Percentiles rank a stretch among this genome's conserved stretches.
phyloP scores from a whole-genome alignment of 108 stramenopile species.

The Cyclotella kingstonii region DNA sequence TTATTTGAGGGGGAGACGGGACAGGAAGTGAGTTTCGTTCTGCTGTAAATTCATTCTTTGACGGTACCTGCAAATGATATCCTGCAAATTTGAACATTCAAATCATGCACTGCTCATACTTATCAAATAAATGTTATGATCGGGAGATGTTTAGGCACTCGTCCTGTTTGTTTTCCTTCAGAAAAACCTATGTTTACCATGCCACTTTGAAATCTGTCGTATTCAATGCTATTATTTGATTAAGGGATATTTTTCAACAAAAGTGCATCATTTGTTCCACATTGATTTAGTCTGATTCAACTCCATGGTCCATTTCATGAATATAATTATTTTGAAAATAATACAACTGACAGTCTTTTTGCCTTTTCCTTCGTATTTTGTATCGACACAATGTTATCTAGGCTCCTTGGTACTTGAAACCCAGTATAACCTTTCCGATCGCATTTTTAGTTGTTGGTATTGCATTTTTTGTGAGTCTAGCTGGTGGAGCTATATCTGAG shows the following conservation, averaged over 20 bases:
- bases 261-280: too few species aligned
- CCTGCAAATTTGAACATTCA: background rate
- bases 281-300: too few species aligned
- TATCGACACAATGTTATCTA: background rate
- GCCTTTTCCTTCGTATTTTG: background rate
- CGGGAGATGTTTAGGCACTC: too few species aligned
- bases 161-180: too few species aligned
- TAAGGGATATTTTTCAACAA: background rate
- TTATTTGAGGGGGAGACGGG: constrained; percentile 93
- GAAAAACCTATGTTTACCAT: too few species aligned
- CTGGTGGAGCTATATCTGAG: constrained; percentile 74
- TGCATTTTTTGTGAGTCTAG: constrained; percentile 75
- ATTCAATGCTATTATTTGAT: background rate
- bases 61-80: background rate
- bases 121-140: too few species aligned
- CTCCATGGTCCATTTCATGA: too few species aligned
- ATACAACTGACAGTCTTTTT: background rate
- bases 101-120: too few species aligned
- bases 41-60: background rate
- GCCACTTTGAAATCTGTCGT: background rate
- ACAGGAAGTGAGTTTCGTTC: constrained; percentile 38
- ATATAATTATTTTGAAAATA: too few species aligned
- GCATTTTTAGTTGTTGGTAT: constrained; percentile 85
- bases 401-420: constrained; percentile 91
- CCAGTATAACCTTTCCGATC: constrained; percentile 90